Base-by-base conservation (phyloP, 164 flowering plant species). In the Annona cherimola region DNA sequence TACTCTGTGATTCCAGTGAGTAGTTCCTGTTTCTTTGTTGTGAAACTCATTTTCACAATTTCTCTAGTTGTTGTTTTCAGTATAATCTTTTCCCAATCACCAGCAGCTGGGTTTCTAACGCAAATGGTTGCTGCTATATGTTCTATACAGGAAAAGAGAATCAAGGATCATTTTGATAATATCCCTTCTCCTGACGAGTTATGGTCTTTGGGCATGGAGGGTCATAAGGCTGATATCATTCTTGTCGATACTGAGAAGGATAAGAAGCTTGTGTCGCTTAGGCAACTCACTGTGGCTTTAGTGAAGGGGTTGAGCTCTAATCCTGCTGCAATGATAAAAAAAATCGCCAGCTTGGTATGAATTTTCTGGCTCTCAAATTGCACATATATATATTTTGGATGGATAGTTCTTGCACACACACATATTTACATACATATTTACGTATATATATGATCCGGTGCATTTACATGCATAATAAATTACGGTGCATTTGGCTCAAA, bases 1-100 rank as follows among this genome's bases (percentile, higher is more conserved):
- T 95, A 91, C 74, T 91, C 93, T 77, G 89, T 91, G 73, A 79
- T 89, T 77, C 92, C 91, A 77, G 99, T 95, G 77, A 90, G 97
- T 68, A 72, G 20, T 61, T 63, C 41, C 41, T 63, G 41, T 63
- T 63, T 63, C 44, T 39, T 39, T 2, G 42, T 63, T 14, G 41
- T 4, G 44, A 63, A 39, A 63, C 5, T 63, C 4, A 63, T 39
- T 40, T 4, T 41, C 40, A 14, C 41, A 39, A 39, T 39, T 41
- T 39, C 42, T 20, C 9, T 61, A 19, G 64, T 61, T 61, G 64
- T 41, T 63, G 2, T 63, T 40, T 63, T 63, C 18, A 18, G 67
- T 63, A 63, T 39, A 11, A 40, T 63, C 67, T 63, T 9, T 20
- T 5, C 18, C 63, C 63, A 61, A 20, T n/a, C 6, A 18, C 41